These are phyloP conservation scores for Volvariella volvacea DNA, from an alignment of 1,284 basidiomycete genomes.

Conservation along the genomic window DNA sequence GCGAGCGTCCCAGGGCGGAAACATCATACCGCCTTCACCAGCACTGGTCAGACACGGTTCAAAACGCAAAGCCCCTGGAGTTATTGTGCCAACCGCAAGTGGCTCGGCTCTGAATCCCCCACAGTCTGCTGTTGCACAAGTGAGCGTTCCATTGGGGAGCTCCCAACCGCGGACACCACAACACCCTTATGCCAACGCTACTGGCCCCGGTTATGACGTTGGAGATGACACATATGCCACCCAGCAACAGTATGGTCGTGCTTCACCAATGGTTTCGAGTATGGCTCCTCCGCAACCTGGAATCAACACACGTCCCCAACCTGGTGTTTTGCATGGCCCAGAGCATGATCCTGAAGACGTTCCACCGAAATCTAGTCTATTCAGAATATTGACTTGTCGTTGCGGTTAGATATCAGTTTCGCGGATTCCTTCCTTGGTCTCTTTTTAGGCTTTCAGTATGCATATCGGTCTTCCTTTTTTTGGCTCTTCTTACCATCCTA, in stretches of 20 bases:
- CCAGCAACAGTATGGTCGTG: constrained; percentile 55
- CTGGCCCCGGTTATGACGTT: constrained; percentile 47
- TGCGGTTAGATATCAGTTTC: constrained; percentile 43
- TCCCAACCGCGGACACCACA: constrained; percentile 40
- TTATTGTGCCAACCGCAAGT: constrained; percentile 41
- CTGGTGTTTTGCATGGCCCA: constrained; percentile 12
- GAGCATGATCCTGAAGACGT: constrained; percentile 46
- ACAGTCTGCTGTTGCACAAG: constrained; percentile 65
- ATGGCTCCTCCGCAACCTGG: constrained; percentile 62
- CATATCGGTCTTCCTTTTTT: constrained; percentile 8
- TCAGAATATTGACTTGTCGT: constrained; percentile 70
- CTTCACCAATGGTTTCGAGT: constrained; percentile 69
- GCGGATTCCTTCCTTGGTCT: constrained; percentile 10
- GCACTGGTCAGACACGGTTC: constrained; percentile 69
- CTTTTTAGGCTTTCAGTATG: constrained; percentile 15
- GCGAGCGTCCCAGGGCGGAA: constrained; percentile 46
- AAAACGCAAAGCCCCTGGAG: constrained; percentile 53
- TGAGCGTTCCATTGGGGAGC: constrained; percentile 58
- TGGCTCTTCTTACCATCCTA: constrained; percentile 2
- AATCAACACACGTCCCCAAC: constrained; percentile 44
- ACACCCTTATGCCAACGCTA: constrained; percentile 63
- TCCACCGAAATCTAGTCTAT: constrained; percentile 48
- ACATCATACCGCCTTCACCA: constrained; percentile 63
- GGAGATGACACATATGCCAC: constrained; percentile 43
- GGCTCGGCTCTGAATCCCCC: constrained; percentile 52